These are phyloP conservation scores for Fusarium zealandicum DNA, from an alignment of 2,329 filamentous ascomycete genomes.

Conservation along the genomic window DNA sequence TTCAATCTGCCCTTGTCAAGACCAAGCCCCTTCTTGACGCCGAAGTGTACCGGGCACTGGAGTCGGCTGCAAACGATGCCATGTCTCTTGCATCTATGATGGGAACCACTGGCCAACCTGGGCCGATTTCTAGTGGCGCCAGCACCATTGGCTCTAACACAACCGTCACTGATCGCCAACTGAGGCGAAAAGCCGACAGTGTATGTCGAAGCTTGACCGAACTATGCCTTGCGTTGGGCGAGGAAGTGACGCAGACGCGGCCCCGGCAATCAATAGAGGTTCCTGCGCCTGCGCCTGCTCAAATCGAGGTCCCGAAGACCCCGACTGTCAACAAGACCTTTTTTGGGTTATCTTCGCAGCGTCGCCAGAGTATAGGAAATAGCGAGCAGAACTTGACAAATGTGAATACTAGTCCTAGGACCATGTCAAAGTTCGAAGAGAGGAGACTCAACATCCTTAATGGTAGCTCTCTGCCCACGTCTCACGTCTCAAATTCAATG, in stretches of 20 bases:
- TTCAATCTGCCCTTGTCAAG: conserved; percentile 83
- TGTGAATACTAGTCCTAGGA: conserved; percentile 55
- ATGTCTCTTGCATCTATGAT: conserved; percentile 80
- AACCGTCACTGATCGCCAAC: conserved; percentile 77
- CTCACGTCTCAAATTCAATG: conserved; percentile 51
- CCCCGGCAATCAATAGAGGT: conserved; percentile 33
- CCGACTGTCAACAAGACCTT: conserved; percentile 55
- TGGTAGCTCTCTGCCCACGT: conserved; percentile 54
- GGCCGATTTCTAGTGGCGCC: conserved; percentile 71
- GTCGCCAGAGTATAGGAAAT: conserved; percentile 51
- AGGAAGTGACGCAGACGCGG: conserved; percentile 56
- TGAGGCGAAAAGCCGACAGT: conserved; percentile 89
- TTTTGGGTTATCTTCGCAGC: conserved; percentile 46
- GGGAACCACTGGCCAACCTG: conserved; percentile 72
- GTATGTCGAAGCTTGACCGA: conserved; percentile 94
- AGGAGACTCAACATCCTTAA: conserved; percentile 57
- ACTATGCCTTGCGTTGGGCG: conserved; percentile 83
- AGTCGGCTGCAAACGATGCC: conserved; percentile 83
- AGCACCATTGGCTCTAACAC: conserved; percentile 64
- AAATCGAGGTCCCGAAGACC: conserved; percentile 47
- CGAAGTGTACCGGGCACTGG: conserved; percentile 79
- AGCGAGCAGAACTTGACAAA: conserved; percentile 51
- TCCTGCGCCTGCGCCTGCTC: conserved; percentile 6
- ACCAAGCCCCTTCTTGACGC: conserved; percentile 73
- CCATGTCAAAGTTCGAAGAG: conserved; percentile 62